These are phyloP conservation scores for Cryptosporidium xiaoi DNA, from an alignment of 169 alveolate genomes.

Conservation along the genomic window DNA sequence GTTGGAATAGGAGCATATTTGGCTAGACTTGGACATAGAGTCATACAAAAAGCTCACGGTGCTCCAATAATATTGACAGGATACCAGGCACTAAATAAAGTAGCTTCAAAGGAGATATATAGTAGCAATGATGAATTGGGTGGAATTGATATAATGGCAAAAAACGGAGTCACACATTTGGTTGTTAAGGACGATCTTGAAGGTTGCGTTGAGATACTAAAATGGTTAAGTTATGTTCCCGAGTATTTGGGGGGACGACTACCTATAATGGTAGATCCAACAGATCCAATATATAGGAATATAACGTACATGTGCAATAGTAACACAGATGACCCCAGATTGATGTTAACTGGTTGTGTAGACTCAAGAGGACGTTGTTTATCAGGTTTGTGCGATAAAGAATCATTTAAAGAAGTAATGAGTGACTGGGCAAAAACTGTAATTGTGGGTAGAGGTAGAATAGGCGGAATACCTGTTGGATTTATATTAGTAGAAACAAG, in stretches of 20 bases:
- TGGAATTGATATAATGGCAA: constrained; percentile 88
- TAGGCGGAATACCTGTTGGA: constrained; percentile 86
- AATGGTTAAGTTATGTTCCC: constrained; percentile 86
- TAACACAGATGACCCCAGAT: constrained; percentile 81
- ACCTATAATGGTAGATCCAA: constrained; percentile 78
- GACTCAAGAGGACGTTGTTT: constrained; percentile 77
- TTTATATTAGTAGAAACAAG: constrained; percentile 81
- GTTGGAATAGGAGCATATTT: constrained; percentile 91
- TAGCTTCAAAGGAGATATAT: constrained; percentile 86
- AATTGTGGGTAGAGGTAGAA: constrained; percentile 83
- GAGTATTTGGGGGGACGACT: constrained; percentile 81
- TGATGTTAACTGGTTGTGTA: constrained; percentile 77
- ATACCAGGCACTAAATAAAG: constrained; percentile 86
- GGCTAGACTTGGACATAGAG: constrained; percentile 87
- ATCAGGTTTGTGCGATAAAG: constrained; percentile 81
- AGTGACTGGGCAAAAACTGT: constrained; percentile 85
- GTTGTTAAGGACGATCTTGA: constrained; percentile 86
- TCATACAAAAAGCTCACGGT: constrained; percentile 84
- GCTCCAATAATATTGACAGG: constrained; percentile 89
- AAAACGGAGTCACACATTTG: constrained; percentile 89
- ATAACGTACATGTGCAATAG: constrained; percentile 76
- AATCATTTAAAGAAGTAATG: constrained; percentile 80
- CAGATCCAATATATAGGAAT: constrained; percentile 79
- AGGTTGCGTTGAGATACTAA: constrained; percentile 83
- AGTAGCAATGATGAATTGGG: constrained; percentile 89